A percentile compares a stretch with the other conserved stretches of the same genome.
Evolutionary conservation across 1,284 basidiomycete species (phyloP).

Genomic region (Filobasidium uniguttulatum): DNA sequence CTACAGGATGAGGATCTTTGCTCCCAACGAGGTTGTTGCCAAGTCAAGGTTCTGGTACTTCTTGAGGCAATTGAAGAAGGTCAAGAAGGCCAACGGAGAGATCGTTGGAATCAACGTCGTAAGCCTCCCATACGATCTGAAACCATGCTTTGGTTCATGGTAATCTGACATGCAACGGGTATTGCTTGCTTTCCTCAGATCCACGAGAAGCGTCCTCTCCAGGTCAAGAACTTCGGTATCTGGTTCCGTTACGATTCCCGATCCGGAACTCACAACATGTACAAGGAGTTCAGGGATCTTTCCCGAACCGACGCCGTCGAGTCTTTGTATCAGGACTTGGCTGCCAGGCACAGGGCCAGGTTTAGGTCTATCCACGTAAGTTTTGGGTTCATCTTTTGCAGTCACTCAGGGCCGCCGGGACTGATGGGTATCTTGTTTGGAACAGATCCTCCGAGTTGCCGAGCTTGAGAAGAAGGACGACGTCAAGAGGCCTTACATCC

Average conservation of each 20-base stretch:
- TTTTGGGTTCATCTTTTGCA: background rate
- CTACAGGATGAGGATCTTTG: constrained; percentile 96
- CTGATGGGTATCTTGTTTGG: background rate
- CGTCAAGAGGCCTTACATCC: constrained; percentile 80
- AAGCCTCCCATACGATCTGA: constrained; percentile 42
- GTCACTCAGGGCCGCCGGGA: background rate
- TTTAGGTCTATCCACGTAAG: constrained; percentile 91
- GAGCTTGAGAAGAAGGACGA: constrained; percentile 85
- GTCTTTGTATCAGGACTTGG: constrained; percentile 99
- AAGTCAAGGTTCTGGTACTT: constrained; percentile 99
- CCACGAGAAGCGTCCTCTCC: constrained; percentile 89
- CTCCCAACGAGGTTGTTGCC: constrained; percentile 92
- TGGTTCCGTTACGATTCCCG: constrained; percentile 99
- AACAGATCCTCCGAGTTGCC: constrained; percentile 38
- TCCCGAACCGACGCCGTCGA: constrained; percentile 90
- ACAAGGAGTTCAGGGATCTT: constrained; percentile 91
- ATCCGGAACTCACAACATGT: constrained; percentile 89
- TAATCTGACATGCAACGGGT: background rate
- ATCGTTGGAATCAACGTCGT: constrained; percentile 97
- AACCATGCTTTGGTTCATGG: no score
- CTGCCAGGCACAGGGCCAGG: constrained; percentile 94
- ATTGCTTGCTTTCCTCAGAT: constrained; percentile 49
- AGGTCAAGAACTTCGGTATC: constrained; percentile 99
- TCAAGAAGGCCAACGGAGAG: constrained; percentile 98
- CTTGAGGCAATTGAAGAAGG: constrained; percentile 95